Evolutionary conservation across 495 filamentous ascomycete genomes (phyloP), one percentile per base, ranked within the genome.

Genomic region (Trichoderma virens): DNA sequence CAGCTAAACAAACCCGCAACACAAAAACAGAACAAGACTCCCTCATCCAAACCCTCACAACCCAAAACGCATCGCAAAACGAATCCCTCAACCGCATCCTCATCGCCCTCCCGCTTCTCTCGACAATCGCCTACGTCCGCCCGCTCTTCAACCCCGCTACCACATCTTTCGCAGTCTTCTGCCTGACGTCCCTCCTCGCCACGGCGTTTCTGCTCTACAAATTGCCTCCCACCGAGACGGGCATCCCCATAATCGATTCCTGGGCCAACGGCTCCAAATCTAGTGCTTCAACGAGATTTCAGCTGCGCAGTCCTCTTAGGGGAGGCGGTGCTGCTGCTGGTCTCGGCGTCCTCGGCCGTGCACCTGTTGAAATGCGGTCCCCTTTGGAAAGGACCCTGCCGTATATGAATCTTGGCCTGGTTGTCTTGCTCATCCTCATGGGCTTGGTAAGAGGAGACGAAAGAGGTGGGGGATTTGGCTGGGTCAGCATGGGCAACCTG

Each of bases 21-120:
- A 30, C 14, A 54, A 45, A 5, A 63, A 35, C 70, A 85, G 87
- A 92, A 71, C 90, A 94, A 77, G 90, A 92, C 69, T 72, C 75
- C 60, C 75, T 92, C 0, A 92, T 94, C 67, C 64, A 70, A 13
- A 68, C 74, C 65, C 80, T 93, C 23, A 71, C 80, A 38, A 59
- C 43, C 20, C 77, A 88, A 68, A 86, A 92, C 76, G 75, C 79
- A 39, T 65, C 68, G 27, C 81, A 81, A 62, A 89, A 90, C 71
- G 76, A 74, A 13, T 74, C 83, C 67, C 90, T 87, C 76, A 80
- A 74, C 62, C 68, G 76, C 60, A 64, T 82, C 31, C 86, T 92
- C 65, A 79, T 88, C 66, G 67, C 68, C 13, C 74, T 92, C 38
- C 83, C 88, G 28, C 61, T 82, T 43, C 54, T 85, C 32, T 75